These are phyloP conservation scores for Claviceps spartinae DNA, from an alignment of 2,329 filamentous ascomycete genomes.

Conservation along the genomic window DNA sequence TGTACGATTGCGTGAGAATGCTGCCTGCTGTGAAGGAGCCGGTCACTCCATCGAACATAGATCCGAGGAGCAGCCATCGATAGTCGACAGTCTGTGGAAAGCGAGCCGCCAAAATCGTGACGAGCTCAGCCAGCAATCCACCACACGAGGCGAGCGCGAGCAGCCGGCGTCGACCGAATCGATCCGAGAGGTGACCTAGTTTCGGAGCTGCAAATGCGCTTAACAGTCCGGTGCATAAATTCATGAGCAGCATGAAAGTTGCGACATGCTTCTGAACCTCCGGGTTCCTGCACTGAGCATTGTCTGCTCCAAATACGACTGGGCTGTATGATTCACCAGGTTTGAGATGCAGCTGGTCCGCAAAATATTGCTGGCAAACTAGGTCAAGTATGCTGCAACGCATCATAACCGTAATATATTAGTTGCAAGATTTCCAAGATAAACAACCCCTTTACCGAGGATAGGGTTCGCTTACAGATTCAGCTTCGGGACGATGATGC, in stretches of 20 bases:
- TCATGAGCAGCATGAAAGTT: conserved; percentile 64
- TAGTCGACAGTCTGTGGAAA: conserved; percentile 62
- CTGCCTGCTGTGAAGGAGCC: conserved; percentile 82
- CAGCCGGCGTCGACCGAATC: conserved; percentile 65
- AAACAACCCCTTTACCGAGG: not conserved
- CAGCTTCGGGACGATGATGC: conserved; percentile 71
- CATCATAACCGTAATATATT: not conserved
- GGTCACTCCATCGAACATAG: conserved; percentile 65
- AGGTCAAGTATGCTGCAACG: conserved; percentile 53
- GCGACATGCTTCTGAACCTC: conserved; percentile 67
- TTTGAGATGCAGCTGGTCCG: conserved; percentile 46
- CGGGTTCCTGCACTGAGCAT: conserved; percentile 66
- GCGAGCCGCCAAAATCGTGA: conserved; percentile 66
- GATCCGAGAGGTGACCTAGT: conserved; percentile 73
- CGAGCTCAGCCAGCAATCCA: conserved; percentile 58
- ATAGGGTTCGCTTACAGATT: conserved; percentile 46
- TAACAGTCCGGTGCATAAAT: conserved; percentile 59
- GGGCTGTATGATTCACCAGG: conserved; percentile 33
- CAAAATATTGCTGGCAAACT: conserved; percentile 72
- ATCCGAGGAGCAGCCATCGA: conserved; percentile 64
- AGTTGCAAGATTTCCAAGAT: not conserved
- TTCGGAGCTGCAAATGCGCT: conserved; percentile 73
- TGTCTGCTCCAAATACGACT: conserved; percentile 52
- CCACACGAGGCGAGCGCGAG: conserved; percentile 62
- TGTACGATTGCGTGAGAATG: conserved; percentile 69